Conservation (phyloP, 2,329 filamentous ascomycete genomes). For the Sphaerulina vaccinii region DNA sequence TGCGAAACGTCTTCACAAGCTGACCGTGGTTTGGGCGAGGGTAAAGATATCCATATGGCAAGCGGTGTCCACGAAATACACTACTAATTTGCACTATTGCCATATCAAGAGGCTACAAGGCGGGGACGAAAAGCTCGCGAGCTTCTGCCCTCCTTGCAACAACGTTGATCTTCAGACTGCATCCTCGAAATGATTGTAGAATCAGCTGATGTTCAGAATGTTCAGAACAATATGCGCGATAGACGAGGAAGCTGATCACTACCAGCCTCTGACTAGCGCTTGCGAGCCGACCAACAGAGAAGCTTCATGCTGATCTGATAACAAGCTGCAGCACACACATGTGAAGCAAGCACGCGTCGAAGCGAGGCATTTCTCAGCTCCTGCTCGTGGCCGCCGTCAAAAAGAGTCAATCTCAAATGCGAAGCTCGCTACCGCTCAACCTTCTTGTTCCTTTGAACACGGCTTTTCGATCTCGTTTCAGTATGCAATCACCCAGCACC, state of each 20-base stretch:
- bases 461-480: slow-evolving; percentile 2
- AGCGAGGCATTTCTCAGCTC: slow-evolving; percentile 5
- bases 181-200: neutral
- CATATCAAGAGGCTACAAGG: no score
- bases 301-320: neutral
- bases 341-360: slow-evolving; percentile 10
- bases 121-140: no score
- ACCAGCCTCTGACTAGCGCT: slow-evolving; percentile 2
- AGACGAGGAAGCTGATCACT: neutral
- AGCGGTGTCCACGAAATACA: no score
- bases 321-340: slow-evolving; percentile 6
- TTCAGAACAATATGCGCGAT: neutral
- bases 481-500: neutral
- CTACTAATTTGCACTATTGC: no score
- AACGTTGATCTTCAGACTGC: neutral
- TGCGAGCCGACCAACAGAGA: slow-evolving; percentile 12
- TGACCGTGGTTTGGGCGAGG: neutral
- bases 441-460: slow-evolving; percentile 13
- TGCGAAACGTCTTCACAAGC: slow-evolving; percentile 10
- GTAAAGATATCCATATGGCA: neutral
- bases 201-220: neutral
- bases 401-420: neutral
- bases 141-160: no score
- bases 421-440: slow-evolving; percentile 9
- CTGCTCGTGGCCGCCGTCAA: neutral